These are phyloP conservation scores for Dendrothele bispora DNA, from an alignment of 768 basidiomycete genomes.

Conservation along the genomic window DNA sequence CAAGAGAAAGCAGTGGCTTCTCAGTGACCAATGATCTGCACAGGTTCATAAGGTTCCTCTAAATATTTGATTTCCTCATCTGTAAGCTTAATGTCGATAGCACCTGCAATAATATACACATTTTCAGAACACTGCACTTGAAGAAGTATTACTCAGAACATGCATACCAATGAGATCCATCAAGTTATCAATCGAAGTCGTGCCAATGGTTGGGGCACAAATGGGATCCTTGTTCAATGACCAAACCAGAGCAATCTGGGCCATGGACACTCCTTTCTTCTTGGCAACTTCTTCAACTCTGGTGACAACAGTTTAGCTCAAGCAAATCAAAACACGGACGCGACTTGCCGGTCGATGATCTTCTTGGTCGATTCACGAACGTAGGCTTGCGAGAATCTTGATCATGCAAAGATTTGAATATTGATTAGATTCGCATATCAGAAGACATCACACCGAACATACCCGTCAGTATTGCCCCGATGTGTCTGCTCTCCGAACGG, in stretches of 20 bases:
- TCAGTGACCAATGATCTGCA: slow-evolving; percentile 19
- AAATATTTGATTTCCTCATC: slow-evolving; percentile 41
- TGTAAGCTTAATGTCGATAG: slow-evolving; percentile 33
- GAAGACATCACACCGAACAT: too few species aligned
- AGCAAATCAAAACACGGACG: slow-evolving; percentile 7
- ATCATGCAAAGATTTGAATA: too few species aligned
- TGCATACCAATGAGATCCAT: too few species aligned
- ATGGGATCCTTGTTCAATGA: slow-evolving; percentile 37
- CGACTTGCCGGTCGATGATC: slow-evolving; percentile 28
- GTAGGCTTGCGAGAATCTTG: too few species aligned
- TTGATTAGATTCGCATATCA: too few species aligned
- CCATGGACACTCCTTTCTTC: slow-evolving; percentile 43
- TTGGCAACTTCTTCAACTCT: slow-evolving; percentile 49
- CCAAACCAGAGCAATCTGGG: slow-evolving; percentile 48
- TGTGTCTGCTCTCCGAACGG: slow-evolving; percentile 18
- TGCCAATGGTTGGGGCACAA: slow-evolving; percentile 44
- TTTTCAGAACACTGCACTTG: too few species aligned
- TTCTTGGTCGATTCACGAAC: too few species aligned
- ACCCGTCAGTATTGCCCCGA: slow-evolving; percentile 20
- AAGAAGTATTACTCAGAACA: too few species aligned
- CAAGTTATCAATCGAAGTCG: slow-evolving; percentile 37
- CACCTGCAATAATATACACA: slow-evolving; percentile 17
- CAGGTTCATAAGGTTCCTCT: slow-evolving; percentile 32
- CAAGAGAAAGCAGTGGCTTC: too few species aligned
- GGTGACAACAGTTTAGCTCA: background rate